Evolutionary conservation across 1,284 basidiomycete genomes (phyloP), one percentile per base, ranked within the genome.

Genomic region (Ganoderma sinense): DNA sequence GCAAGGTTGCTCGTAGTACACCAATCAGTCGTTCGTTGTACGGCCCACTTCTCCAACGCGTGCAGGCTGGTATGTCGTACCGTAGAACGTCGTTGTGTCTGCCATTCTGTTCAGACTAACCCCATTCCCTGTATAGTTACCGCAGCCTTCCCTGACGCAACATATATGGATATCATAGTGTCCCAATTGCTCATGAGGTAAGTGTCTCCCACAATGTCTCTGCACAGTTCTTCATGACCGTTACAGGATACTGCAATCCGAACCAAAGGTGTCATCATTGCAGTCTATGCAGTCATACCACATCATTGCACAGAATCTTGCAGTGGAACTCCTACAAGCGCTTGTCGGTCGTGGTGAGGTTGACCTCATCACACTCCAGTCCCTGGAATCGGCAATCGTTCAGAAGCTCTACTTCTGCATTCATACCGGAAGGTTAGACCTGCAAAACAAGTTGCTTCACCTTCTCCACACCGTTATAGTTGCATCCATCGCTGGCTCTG

Each of bases 371-470:
- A 82, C 87, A 0, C 82, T 95, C 2, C 87, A 90, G 68, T 82
- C 84, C 29, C 84, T 97, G 62, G 93, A 97, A 79, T 85, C 88
- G 0, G 86, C 87, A 0, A 85, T 98, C 45, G 85, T 96, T 56
- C 87, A 88, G 62, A 94, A 95, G 76, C 85, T 98, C 2, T 94
- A 91, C 75, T 83, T 89, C 62, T 91, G 88, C 39, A 84, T 98
- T 23, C 91, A 96, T 73, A 84, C 84, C 29, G 84, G 83, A 23
- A 87, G 91, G 40, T 86, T 96, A 43, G 93, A 97, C 74, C 84
- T 97, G 18, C 97, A 98, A 81, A 97, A 96, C 85, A 97, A 97
- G 78, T 88, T 98, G 67, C 88, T 99, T 1, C 96, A 97, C 74
- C 89, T 97, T 11, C 86, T 99, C 1, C 97, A 98, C 77, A 93